A percentile compares a stretch with the other conserved stretches of the same genome.
Evolutionary conservation across 1,139 yeast species (phyloP).

Genomic region (Kurtzmaniella quercitrusa): DNA sequence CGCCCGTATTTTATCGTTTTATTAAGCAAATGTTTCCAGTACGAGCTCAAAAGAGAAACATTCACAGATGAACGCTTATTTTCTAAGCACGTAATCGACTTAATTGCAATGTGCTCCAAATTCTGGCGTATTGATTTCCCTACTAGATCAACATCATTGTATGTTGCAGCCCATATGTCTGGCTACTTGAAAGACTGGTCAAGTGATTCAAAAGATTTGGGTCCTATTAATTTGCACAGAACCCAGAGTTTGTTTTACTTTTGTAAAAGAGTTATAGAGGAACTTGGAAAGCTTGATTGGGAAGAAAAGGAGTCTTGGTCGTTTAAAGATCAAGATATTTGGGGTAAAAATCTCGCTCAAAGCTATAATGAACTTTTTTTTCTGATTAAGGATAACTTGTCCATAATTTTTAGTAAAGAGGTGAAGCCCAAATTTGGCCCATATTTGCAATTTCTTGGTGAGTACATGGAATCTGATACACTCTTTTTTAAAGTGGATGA

Average conservation of each 20-base stretch:
- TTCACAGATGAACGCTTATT: constrained; percentile 23
- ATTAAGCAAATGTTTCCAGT: constrained; percentile 25
- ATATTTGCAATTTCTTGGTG: constrained; percentile 46
- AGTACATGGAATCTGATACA: constrained; percentile 48
- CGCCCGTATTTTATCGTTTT: constrained; percentile 28
- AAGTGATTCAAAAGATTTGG: constrained; percentile 22
- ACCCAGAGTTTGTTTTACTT: constrained; percentile 26
- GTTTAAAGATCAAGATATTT: constrained; percentile 45
- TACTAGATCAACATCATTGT: constrained; percentile 49
- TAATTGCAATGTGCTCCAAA: constrained; percentile 44
- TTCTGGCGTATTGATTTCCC: constrained; percentile 61
- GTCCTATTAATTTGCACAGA: constrained; percentile 28
- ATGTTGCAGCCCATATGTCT: constrained; percentile 49
- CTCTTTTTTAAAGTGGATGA: constrained; percentile 34
- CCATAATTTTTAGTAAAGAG: constrained; percentile 41
- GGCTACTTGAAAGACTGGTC: constrained; percentile 33
- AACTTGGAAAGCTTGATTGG: constrained; percentile 31
- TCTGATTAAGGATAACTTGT: constrained; percentile 42
- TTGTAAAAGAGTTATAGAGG: constrained; percentile 29
- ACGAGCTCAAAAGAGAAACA: constrained; percentile 13
- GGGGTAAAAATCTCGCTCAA: constrained; percentile 46
- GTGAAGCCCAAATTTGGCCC: constrained; percentile 65
- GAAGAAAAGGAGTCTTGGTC: constrained; percentile 42
- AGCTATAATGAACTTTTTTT: constrained; percentile 48
- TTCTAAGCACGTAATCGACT: constrained; percentile 36